These are phyloP conservation scores for Alternaria panax DNA, from an alignment of 2,329 filamentous ascomycete species.

Conservation along the genomic window DNA sequence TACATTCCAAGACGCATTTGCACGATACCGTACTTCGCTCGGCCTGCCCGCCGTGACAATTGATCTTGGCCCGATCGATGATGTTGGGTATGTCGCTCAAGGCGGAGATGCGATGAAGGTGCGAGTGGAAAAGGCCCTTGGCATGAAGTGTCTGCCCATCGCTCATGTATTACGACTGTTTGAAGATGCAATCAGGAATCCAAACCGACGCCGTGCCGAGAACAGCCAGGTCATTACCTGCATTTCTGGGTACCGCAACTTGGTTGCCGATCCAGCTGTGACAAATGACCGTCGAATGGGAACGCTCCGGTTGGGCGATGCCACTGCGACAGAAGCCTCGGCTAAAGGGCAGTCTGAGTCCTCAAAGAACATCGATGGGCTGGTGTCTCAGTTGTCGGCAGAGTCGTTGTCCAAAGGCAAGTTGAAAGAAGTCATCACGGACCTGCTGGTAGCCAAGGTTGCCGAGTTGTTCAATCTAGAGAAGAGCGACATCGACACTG, in stretches of 20 bases:
- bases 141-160: slow-evolving; percentile 2
- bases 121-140: slow-evolving; percentile 4
- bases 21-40: slow-evolving; percentile 18
- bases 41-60: slow-evolving; percentile 53
- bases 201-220: not conserved
- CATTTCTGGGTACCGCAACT: not conserved
- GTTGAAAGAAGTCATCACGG: not conserved
- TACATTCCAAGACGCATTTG: slow-evolving; percentile 38
- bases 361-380: not conserved
- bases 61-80: slow-evolving; percentile 61
- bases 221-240: slow-evolving; percentile 2
- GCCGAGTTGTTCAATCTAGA: slow-evolving; percentile 1
- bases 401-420: not conserved
- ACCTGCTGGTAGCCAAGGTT: slow-evolving; percentile 3
- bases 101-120: not conserved
- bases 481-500: not conserved
- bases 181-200: slow-evolving; percentile 5
- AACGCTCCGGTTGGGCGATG: slow-evolving; percentile 1
- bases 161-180: slow-evolving; percentile 1
- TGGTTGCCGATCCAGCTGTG: not conserved
- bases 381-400: not conserved
- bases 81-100: slow-evolving; percentile 45
- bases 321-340: not conserved
- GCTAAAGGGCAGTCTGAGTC: not conserved
- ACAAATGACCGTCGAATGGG: not conserved